Conservation (phyloP, 495 filamentous ascomycete genomes). For the Glarea lozoyensis region DNA sequence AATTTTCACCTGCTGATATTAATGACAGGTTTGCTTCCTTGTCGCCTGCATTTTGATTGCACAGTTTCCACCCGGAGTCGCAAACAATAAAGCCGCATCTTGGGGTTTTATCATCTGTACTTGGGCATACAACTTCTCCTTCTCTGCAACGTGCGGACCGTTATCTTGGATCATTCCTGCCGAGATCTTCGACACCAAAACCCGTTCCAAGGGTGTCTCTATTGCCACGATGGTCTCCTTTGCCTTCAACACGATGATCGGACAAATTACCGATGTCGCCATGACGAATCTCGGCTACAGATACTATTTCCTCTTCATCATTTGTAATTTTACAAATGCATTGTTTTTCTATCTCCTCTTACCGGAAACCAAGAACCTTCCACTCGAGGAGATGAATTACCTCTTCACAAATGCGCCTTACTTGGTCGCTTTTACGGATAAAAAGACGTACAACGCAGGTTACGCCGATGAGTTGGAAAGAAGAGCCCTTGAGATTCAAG, state of each 20-base stretch:
- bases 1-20: conserved; percentile 1
- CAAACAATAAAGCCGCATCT: conserved; percentile 46
- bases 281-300: conserved; percentile 41
- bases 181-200: conserved; percentile 43
- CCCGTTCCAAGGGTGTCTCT: conserved; percentile 37
- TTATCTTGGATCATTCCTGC: conserved; percentile 40
- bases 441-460: conserved; percentile 28
- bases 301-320: conserved; percentile 46
- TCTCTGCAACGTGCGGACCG: conserved; percentile 44
- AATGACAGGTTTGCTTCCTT: conserved; percentile 20
- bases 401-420: conserved; percentile 61
- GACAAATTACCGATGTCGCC: conserved; percentile 42
- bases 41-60: conserved; percentile 43
- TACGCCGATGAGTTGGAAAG: conserved; percentile 33
- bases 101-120: conserved; percentile 60
- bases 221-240: conserved; percentile 44
- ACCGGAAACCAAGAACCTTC: conserved; percentile 28
- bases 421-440: conserved; percentile 42
- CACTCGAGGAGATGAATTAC: conserved; percentile 22
- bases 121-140: conserved; percentile 48
- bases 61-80: conserved; percentile 43
- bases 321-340: conserved; percentile 40
- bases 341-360: conserved; percentile 35
- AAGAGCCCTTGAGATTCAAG: conserved; percentile 31
- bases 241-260: conserved; percentile 47